Base-by-base conservation (phyloP, 2,329 filamentous ascomycete genomes). In the Shiraia bambusicola region DNA sequence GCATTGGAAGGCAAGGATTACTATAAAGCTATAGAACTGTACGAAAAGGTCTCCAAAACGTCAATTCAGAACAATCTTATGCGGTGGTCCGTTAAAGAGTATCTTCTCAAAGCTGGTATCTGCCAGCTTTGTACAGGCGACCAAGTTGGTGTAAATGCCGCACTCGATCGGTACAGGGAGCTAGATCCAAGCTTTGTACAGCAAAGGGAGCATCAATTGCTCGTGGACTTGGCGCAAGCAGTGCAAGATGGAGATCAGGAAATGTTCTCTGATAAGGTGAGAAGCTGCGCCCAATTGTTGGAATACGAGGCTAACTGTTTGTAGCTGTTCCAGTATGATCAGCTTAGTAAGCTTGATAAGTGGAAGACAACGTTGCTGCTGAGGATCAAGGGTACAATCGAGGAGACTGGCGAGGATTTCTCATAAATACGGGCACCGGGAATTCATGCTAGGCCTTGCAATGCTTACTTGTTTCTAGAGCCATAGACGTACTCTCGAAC, bases 291-390 rank as follows among this genome's bases (percentile, higher is more conserved):
- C 16, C 11, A 2, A 11, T 10, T 15, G 4, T 12, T 11, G 22
- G 11, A 28, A 1, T 30, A 22, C 19, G 13, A 24, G 34, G 22
- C 46, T 55, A 16, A 55, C 28, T 5, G 16, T 2, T 12, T 24
- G n/a, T 28, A 60, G 58, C 70, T 94, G 50, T 95, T 87, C 76
- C 84, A 92, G 67, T 97, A 82, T 65, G 90, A 96, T 68, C 88
- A 94, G 74, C 78, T 95, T 73, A 93, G 84, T 73, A 93, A 93
- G 76, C 74, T 97, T 62, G 91, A 96, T 66, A 93, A 92, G 75
- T 97, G 92, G 92, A 95, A 96, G 85, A 95, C 88, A 36, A 88
- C 86, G 24, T 75, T 95, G 43, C 70, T 95, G 50, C 73, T 95
- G 62, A 81, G 83, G 56, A 79, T 96, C 61, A 96, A 96, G 83